These are phyloP conservation scores for Kodamaea arcana DNA, from an alignment of 1,139 yeast species.

Conservation along the genomic window DNA sequence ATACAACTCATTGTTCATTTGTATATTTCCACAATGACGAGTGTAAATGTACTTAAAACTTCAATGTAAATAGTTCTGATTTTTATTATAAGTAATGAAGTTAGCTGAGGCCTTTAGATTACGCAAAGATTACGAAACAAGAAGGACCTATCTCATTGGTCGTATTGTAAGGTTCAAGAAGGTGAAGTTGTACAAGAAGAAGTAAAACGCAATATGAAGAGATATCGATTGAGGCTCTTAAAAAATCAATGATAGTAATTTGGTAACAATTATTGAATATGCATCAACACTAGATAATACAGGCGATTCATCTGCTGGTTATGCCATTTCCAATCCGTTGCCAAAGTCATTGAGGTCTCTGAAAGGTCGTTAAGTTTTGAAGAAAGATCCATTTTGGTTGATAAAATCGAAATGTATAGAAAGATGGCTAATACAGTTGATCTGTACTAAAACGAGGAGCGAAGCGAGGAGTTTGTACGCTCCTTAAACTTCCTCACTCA, in stretches of 20 bases:
- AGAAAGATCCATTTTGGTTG: background rate
- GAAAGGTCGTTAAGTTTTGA: background rate
- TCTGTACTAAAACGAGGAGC: background rate
- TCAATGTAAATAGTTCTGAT: no score
- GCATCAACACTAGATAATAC: background rate
- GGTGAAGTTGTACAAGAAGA: background rate
- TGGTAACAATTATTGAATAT: background rate
- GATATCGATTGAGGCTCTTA: background rate
- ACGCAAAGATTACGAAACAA: background rate
- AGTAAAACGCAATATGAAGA: background rate
- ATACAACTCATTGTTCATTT: no score
- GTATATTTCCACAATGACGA: no score
- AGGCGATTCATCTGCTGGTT: background rate
- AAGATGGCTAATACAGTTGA: background rate
- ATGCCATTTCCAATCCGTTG: background rate
- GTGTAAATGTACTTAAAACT: no score
- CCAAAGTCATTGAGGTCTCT: background rate
- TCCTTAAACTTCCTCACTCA: no score
- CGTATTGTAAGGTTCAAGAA: conserved; percentile 1
- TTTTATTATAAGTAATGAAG: no score
- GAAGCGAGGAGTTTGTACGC: no score
- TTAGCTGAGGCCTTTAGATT: conserved; percentile 1
- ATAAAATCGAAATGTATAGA: background rate
- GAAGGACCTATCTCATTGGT: background rate
- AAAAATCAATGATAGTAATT: background rate